phyloP scores from a whole-genome alignment of 805 yeast genomes.

The Wickerhamomyces canadensis region DNA sequence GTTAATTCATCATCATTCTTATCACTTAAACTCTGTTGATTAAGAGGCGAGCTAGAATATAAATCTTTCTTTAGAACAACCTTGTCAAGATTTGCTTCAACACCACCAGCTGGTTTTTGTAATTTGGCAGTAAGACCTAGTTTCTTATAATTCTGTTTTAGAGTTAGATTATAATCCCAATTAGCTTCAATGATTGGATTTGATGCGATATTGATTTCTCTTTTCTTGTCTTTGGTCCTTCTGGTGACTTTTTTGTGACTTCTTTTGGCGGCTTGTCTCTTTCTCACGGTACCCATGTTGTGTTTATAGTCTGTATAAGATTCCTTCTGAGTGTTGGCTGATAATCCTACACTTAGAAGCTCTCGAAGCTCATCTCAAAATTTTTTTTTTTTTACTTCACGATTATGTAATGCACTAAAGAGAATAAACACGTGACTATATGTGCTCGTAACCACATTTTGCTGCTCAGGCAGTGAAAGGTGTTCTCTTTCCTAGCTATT shows the following conservation, averaged over 20 bases:
- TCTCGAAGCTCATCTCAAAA: not conserved
- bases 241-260: constrained; percentile 67
- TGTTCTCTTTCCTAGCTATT: too few relatives aligned
- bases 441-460: too few relatives aligned
- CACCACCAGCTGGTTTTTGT: constrained; percentile 73
- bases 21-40: constrained; percentile 8
- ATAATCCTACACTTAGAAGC: too few relatives aligned
- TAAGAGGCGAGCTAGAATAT: constrained; percentile 14
- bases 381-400: not conserved
- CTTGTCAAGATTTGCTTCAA: constrained; percentile 48
- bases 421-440: too few relatives aligned
- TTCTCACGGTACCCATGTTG: constrained; percentile 68
- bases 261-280: constrained; percentile 76
- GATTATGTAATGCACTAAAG: too few relatives aligned
- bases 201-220: constrained; percentile 57
- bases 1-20: constrained; percentile 29
- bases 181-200: constrained; percentile 82
- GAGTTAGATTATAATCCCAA: constrained; percentile 83
- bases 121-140: constrained; percentile 71
- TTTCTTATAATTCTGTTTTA: constrained; percentile 79
- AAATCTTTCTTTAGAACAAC: constrained; percentile 29
- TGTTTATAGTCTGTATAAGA: not conserved
- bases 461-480: too few relatives aligned
- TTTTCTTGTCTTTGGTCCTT: constrained; percentile 62
- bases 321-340: too few relatives aligned